These are phyloP conservation scores for Tetrahymena malaccensis DNA, from an alignment of 73 alveolate genomes.

Conservation along the genomic window DNA sequence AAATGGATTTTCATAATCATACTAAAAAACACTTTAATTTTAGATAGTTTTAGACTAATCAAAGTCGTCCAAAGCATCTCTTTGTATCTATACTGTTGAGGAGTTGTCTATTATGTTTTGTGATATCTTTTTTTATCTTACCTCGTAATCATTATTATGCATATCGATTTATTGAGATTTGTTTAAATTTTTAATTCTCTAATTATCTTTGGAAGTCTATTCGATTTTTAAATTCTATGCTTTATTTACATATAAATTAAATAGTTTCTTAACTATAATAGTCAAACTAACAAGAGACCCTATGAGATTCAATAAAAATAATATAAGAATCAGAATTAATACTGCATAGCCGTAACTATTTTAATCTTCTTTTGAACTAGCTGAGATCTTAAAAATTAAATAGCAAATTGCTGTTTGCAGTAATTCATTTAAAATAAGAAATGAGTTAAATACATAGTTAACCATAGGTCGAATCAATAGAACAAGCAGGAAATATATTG, in stretches of 20 bases:
- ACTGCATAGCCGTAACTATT: not conserved
- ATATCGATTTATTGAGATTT: not conserved
- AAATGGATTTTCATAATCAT: not conserved
- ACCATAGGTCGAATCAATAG: not conserved
- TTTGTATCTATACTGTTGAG: not conserved
- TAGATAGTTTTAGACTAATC: not conserved
- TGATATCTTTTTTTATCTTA: not conserved
- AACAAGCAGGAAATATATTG: not conserved
- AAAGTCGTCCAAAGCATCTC: not conserved
- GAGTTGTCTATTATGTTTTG: not conserved
- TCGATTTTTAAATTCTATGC: not conserved
- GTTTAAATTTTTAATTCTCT: not conserved
- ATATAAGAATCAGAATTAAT: not conserved
- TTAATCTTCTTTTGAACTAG: not conserved
- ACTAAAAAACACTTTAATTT: not conserved
- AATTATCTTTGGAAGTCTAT: not conserved
- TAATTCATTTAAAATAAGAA: not conserved
- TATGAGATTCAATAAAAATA: not conserved
- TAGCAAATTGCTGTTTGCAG: not conserved
- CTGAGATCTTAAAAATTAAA: not conserved
- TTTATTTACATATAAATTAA: not conserved
- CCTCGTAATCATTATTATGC: not conserved
- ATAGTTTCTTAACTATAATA: not conserved
- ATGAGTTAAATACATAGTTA: not conserved
- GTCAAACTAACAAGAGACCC: not conserved